Percentiles rank a stretch among this genome's conserved stretches.
Conservation (phyloP, 345 rosid species). For the Clausena lansium region DNA sequence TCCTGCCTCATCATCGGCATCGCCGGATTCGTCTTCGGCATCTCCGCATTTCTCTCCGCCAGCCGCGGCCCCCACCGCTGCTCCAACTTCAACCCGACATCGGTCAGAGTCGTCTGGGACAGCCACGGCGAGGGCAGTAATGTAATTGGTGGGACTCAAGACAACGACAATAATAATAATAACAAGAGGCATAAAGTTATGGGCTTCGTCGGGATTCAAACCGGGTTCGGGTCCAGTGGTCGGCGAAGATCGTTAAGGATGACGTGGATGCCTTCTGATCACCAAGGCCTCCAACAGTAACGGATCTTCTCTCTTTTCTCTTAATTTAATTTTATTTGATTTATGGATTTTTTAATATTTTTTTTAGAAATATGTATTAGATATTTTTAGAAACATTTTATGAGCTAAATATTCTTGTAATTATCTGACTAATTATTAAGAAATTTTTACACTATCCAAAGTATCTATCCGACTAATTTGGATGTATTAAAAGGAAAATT, state of each 20-base stretch:
- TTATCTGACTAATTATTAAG: not conserved
- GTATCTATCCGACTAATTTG: too few relatives aligned
- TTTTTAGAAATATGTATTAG: too few relatives aligned
- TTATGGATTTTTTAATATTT: not conserved
- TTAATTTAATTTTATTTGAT: not conserved
- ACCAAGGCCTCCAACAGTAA: conserved; percentile 73
- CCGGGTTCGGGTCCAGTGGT: conserved; percentile 68
- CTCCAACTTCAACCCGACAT: conserved; percentile 33
- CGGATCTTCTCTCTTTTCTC: not conserved
- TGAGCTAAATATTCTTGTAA: not conserved
- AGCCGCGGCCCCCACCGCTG: conserved; percentile 23
- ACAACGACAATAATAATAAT: conserved; percentile 10
- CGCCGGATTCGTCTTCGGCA: conserved; percentile 63
- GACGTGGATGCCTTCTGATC: conserved; percentile 95
- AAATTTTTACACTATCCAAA: not conserved
- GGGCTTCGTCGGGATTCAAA: conserved; percentile 91
- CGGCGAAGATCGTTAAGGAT: conserved; percentile 72
- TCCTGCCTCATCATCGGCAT: conserved; percentile 55
- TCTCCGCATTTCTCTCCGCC: conserved; percentile 40
- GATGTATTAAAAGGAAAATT: too few relatives aligned
- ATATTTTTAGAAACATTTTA: too few relatives aligned
- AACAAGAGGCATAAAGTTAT: conserved; percentile 66
- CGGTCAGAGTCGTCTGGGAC: conserved; percentile 67
- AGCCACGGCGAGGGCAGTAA: conserved; percentile 19
- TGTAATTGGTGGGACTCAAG: not conserved